Evolutionary conservation across 2,329 filamentous ascomycete genomes (phyloP).

Genomic region (Colletotrichum destructivum): DNA sequence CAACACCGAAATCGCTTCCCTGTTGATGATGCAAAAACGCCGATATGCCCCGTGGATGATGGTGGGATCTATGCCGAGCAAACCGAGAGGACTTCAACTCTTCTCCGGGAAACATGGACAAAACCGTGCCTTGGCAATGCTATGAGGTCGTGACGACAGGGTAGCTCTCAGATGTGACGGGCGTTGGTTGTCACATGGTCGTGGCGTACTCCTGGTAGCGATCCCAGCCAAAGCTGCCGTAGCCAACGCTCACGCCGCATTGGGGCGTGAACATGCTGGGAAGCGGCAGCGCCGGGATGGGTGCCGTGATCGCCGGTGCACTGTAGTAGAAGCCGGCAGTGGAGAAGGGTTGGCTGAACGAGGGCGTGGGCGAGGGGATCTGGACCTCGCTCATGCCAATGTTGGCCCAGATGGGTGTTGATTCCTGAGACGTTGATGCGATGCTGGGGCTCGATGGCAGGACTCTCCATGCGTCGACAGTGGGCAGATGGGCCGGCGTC

Average conservation of each 20-base stretch:
- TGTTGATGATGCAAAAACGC: conserved; percentile 62
- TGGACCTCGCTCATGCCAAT: conserved; percentile 83
- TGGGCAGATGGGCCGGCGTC: conserved; percentile 75
- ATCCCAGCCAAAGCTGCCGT: conserved; percentile 88
- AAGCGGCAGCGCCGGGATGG: conserved; percentile 83
- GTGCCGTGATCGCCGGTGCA: conserved; percentile 80
- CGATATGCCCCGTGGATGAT: conserved; percentile 56
- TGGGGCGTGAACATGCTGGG: conserved; percentile 89
- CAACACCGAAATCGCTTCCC: conserved; percentile 56
- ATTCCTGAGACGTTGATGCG: conserved; percentile 79
- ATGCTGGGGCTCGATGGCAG: conserved; percentile 90
- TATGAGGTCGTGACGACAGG: conserved; percentile 64
- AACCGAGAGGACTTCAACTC: conserved; percentile 44
- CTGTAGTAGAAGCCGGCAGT: conserved; percentile 85
- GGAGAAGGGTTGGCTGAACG: conserved; percentile 84
- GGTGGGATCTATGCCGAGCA: conserved; percentile 43
- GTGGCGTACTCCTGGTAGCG: conserved; percentile 87
- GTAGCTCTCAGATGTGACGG: conserved; percentile 62
- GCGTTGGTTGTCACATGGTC: conserved; percentile 84
- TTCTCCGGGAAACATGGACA: conserved; percentile 53
- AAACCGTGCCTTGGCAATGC: conserved; percentile 50
- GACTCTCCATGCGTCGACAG: conserved; percentile 91
- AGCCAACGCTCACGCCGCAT: conserved; percentile 85
- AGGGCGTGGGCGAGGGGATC: conserved; percentile 83
- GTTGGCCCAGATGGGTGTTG: conserved; percentile 83